Base-by-base conservation (phyloP, 1,284 basidiomycete genomes). In the Cutaneotrichosporon sp. region DNA sequence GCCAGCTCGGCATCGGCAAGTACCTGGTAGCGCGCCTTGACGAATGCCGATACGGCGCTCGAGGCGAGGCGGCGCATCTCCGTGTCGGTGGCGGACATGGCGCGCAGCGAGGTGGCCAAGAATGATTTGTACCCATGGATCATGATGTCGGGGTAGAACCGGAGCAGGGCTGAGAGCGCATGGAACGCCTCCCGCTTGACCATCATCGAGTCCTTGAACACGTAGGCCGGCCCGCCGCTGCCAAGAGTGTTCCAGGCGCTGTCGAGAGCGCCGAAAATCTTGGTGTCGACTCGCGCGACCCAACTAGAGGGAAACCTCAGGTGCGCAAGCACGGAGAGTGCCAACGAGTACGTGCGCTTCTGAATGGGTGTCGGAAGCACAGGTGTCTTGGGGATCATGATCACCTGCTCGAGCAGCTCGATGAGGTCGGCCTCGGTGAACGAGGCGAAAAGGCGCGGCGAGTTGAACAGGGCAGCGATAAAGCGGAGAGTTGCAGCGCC, bases 271-370 rank as follows among this genome's bases (percentile, higher is more conserved):
- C 66, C 52, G 22, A 71, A 65, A 22, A 81, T 68, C 64, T 76
- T 76, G 22, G 73, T 70, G 56, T 73, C 69, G 56, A 73, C 52
- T 0, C 72, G 74, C 8, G 57, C 51, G 8, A 79, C 62, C 56
- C 63, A 68, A 2, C 65, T 52, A 3, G 63, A 49, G 0, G 78
- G 75, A 4, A 80, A 63, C 2, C 65, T 66, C 49, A 79, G 64
- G 20, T 73, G 69, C 1, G 73, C 66, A 24, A 81, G 60, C 2
- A 77, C 62, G 34, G 72, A 57, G 60, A 80, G 71, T 9, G 78
- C 69, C 14, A 74, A 67, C n/a, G 68, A 70, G 60, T 79, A 79
- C 2, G 79, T 77, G n/a, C 75, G 70, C 63, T 80, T 80, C 2
- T 78, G 73, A 43, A 72, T 77, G 2, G 78, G 76, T 1, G 75